These are phyloP conservation scores for Suhomyces prunicola DNA, from an alignment of 805 yeast species.

Conservation along the genomic window DNA sequence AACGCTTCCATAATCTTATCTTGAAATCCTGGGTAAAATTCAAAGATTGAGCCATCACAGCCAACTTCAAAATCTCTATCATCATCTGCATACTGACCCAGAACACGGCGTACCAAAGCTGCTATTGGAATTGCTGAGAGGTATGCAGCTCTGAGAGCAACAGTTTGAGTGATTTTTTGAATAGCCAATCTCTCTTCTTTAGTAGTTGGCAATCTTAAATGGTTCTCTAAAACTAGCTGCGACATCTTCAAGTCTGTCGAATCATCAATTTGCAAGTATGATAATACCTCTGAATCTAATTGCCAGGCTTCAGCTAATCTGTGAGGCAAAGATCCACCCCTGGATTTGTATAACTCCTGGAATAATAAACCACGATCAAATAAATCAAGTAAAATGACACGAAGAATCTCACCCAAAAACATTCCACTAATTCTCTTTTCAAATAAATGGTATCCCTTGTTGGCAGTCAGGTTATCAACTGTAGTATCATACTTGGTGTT, in stretches of 20 bases:
- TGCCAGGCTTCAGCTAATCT: constrained; percentile 74
- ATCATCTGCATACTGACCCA: constrained; percentile 48
- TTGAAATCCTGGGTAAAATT: constrained; percentile 88
- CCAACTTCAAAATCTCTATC: constrained; percentile 82
- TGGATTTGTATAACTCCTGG: constrained; percentile 43
- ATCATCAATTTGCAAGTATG: constrained; percentile 82
- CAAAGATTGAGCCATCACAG: constrained; percentile 93
- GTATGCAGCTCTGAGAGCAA: constrained; percentile 86
- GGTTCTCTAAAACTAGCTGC: constrained; percentile 61
- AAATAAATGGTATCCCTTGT: constrained; percentile 85
- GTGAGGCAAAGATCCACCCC: constrained; percentile 51
- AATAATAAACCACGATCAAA: constrained; percentile 58
- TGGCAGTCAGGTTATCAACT: constrained; percentile 72
- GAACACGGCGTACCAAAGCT: constrained; percentile 72
- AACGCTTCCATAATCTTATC: constrained; percentile 78
- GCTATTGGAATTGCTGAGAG: constrained; percentile 88
- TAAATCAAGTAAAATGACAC: constrained; percentile 70
- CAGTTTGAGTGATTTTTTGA: constrained; percentile 70
- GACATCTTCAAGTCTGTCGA: constrained; percentile 70
- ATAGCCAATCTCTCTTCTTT: constrained; percentile 69
- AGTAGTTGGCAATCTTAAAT: constrained; percentile 67
- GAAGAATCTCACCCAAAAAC: constrained; percentile 86
- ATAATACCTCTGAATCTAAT: constrained; percentile 77
- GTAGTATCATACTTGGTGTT: constrained; percentile 69
- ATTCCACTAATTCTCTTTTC: constrained; percentile 91